Conservation (phyloP, 75 land plant genomes). For the Cupressus sempervirens region DNA sequence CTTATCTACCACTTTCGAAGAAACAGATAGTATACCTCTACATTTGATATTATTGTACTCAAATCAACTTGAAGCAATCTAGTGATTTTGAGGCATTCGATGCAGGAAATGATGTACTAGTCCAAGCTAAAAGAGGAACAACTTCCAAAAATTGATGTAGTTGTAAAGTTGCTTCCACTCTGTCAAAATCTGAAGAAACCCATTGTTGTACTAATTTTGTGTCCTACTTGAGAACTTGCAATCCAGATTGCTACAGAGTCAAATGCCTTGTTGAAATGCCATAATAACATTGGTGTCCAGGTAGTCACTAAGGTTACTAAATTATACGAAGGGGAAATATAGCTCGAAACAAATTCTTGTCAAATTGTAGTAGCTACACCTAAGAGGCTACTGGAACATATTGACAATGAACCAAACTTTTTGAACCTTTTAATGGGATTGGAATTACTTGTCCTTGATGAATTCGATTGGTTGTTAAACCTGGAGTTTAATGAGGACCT, state of each 20-base stretch:
- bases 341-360: conserved; percentile 48
- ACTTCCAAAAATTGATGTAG: conserved; percentile 84
- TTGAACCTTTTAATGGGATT: conserved; percentile 61
- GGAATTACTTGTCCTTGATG: conserved; percentile 70
- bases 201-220: conserved; percentile 57
- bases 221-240: conserved; percentile 79
- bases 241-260: conserved; percentile 69
- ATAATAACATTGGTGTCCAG: conserved; percentile 57
- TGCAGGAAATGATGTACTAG: conserved; percentile 72
- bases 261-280: conserved; percentile 52
- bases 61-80: background rate
- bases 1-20: background rate
- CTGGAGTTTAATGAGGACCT: conserved; percentile 68
- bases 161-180: conserved; percentile 35
- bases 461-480: conserved; percentile 69
- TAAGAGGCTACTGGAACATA: conserved; percentile 76
- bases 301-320: conserved; percentile 61
- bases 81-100: background rate
- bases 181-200: conserved; percentile 20
- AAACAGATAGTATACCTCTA: background rate
- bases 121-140: conserved; percentile 74
- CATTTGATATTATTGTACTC: background rate
- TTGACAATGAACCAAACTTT: conserved; percentile 58
- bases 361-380: conserved; percentile 88
- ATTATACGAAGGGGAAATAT: conserved; percentile 53